Evolutionary conservation across 495 filamentous ascomycete species (phyloP).

Genomic region (Parathielavia hyrcaniae): DNA sequence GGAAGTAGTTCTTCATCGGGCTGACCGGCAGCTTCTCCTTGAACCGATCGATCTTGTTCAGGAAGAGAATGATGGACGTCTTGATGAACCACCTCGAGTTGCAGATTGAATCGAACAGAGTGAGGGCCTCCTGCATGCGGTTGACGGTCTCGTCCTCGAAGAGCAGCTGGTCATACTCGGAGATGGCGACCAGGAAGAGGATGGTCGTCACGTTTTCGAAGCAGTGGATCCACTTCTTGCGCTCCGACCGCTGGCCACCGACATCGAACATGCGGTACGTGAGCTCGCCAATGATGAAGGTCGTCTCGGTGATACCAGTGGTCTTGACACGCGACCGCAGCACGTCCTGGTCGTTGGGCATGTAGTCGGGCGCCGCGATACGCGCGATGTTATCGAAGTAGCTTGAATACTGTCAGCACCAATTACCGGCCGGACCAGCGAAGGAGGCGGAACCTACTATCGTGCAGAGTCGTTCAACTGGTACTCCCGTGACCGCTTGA

Average conservation of each 20-base stretch:
- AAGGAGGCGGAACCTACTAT: conserved; percentile 65
- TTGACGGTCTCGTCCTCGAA: conserved; percentile 95
- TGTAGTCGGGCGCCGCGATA: conserved; percentile 86
- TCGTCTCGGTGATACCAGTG: conserved; percentile 98
- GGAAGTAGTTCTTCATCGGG: conserved; percentile 99
- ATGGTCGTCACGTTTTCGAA: conserved; percentile 99
- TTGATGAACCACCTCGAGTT: conserved; percentile 99
- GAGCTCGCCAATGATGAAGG: conserved; percentile 94
- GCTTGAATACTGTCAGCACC: conserved; percentile 42
- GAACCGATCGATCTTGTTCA: conserved; percentile 99
- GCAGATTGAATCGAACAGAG: conserved; percentile 97
- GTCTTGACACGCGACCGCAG: conserved; percentile 97
- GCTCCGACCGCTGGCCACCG: conserved; percentile 94
- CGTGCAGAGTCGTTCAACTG: conserved; percentile 95
- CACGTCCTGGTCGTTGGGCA: conserved; percentile 96
- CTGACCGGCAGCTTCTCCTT: conserved; percentile 99
- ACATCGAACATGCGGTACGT: conserved; percentile 99
- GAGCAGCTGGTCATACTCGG: conserved; percentile 95
- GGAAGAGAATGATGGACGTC: conserved; percentile 97
- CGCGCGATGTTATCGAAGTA: conserved; percentile 96
- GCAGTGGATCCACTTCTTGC: conserved; percentile 99
- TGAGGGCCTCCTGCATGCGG: conserved; percentile 98
- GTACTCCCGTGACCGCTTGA: conserved; percentile 91
- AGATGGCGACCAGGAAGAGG: conserved; percentile 97
- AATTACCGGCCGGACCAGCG: neutral